phyloP scores from a whole-genome alignment of 179 eudicot genomes.

The Heliamphora pulchella region DNA sequence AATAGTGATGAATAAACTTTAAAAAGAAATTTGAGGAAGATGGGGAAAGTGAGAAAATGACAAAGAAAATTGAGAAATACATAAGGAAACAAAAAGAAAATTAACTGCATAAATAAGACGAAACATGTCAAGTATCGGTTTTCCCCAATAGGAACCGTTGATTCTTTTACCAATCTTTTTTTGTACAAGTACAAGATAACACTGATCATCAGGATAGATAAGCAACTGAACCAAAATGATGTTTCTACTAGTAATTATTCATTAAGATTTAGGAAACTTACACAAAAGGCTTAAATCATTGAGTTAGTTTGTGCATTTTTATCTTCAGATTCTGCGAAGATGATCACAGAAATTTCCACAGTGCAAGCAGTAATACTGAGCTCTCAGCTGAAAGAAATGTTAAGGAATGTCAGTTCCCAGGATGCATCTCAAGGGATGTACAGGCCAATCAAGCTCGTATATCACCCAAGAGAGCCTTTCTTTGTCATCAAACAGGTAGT shows the following conservation, averaged over 20 bases:
- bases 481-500: constrained; percentile 68
- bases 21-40: neutral
- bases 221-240: neutral
- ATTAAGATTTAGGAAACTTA: neutral
- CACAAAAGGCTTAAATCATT: constrained; percentile 5
- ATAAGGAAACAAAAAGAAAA: no score
- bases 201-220: neutral
- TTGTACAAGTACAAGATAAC: neutral
- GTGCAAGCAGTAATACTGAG: constrained; percentile 67
- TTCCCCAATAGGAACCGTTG: neutral
- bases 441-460: constrained; percentile 65
- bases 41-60: neutral
- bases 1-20: neutral
- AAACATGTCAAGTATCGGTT: neutral
- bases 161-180: neutral
- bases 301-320: constrained; percentile 5
- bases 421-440: constrained; percentile 41
- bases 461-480: constrained; percentile 87
- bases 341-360: constrained; percentile 62
- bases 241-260: neutral
- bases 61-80: no score
- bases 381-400: constrained; percentile 69
- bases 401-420: constrained; percentile 35
- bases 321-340: constrained; percentile 47
- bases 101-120: neutral